These are phyloP conservation scores for Kwoniella heveanensis DNA, from an alignment of 768 basidiomycete species.

Conservation along the genomic window DNA sequence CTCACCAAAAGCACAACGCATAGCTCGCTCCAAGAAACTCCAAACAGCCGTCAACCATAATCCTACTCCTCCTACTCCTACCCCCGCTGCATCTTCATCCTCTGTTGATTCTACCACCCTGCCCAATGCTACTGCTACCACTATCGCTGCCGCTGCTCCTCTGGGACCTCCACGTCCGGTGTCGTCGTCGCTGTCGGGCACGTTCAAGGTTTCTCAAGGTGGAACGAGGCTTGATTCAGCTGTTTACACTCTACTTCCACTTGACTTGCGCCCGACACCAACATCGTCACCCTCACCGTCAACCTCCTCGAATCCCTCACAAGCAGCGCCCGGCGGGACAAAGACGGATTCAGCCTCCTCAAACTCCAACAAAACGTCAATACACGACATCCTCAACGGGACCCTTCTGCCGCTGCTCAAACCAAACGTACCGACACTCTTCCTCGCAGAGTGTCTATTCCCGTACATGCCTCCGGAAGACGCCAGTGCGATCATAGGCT, in stretches of 20 bases:
- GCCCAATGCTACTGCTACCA: background rate
- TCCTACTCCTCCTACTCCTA: background rate
- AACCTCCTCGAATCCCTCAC: background rate
- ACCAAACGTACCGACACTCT: slow-evolving; percentile 70
- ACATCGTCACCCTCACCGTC: background rate
- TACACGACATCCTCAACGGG: background rate
- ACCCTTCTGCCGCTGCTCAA: slow-evolving; percentile 59
- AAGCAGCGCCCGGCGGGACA: no score
- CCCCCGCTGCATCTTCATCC: slow-evolving; percentile 1
- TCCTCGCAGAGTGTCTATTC: slow-evolving; percentile 90
- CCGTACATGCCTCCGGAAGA: slow-evolving; percentile 74
- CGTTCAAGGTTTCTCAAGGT: slow-evolving; percentile 41
- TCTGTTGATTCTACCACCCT: no score
- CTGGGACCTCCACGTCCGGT: no score
- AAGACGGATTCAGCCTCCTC: background rate
- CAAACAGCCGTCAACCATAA: background rate
- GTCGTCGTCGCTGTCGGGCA: no score
- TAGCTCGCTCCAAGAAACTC: slow-evolving; percentile 42
- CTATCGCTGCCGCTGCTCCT: no score
- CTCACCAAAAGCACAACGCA: slow-evolving; percentile 64
- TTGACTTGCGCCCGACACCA: slow-evolving; percentile 66
- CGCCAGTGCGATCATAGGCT: slow-evolving; percentile 66
- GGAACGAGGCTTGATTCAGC: slow-evolving; percentile 61
- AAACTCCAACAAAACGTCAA: slow-evolving; percentile 1
- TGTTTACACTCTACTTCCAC: slow-evolving; percentile 69